Evolutionary conservation across 495 filamentous ascomycete genomes (phyloP).

Genomic region (Oidiodendron maius): DNA sequence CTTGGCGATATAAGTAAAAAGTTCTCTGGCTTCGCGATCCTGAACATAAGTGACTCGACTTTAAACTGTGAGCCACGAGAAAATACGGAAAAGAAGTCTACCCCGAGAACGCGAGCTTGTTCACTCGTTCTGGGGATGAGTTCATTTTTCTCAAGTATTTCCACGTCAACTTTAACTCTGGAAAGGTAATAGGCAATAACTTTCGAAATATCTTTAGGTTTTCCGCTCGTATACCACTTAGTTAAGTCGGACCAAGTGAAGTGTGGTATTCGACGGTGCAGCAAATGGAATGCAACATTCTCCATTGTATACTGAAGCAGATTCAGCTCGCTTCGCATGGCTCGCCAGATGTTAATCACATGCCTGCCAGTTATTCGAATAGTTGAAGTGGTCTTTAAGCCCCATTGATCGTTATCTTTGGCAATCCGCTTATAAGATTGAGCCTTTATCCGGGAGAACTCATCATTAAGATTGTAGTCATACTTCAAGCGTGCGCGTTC

Average conservation of each 20-base stretch:
- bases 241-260: conserved; percentile 76
- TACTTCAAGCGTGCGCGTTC: conserved; percentile 82
- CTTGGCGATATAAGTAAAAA: conserved; percentile 87
- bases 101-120: conserved; percentile 85
- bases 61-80: conserved; percentile 95
- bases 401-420: conserved; percentile 84
- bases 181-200: conserved; percentile 72
- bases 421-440: conserved; percentile 77
- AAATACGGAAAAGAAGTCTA: conserved; percentile 95
- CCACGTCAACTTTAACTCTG: conserved; percentile 75
- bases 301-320: conserved; percentile 94
- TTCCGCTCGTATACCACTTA: conserved; percentile 66
- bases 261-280: conserved; percentile 88
- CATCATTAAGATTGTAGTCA: conserved; percentile 83
- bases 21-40: conserved; percentile 95
- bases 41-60: conserved; percentile 97
- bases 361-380: conserved; percentile 87
- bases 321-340: conserved; percentile 86
- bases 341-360: conserved; percentile 96
- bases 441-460: conserved; percentile 82
- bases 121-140: conserved; percentile 86
- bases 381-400: conserved; percentile 82
- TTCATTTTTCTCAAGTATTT: conserved; percentile 89
- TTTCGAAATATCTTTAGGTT: conserved; percentile 62
- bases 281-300: conserved; percentile 88